Evolutionary conservation across 805 yeast species (phyloP), one percentile per base, ranked within the genome.

Genomic region (Yarrowia yakushimensis): DNA sequence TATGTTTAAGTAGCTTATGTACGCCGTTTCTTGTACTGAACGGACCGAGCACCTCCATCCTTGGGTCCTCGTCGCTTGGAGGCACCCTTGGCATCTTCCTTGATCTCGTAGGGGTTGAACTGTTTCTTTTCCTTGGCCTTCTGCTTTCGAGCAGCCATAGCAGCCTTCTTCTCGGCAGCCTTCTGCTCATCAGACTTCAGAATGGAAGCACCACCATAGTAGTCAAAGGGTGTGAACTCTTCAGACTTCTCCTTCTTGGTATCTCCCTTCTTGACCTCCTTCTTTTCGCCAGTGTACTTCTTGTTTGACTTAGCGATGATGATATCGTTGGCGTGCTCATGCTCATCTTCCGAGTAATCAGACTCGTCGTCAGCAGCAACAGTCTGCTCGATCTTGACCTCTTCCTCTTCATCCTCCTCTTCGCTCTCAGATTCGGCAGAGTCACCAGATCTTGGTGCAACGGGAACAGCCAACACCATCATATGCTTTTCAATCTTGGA

Each of bases 161-260:
- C 45, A 22, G 52, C 39, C 33, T 54, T 60, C 31, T 25, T 60
- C 33, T 59, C 52, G 18, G 27, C 31, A 17, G 61, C 33, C 45
- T 63, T 39, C 41, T 52, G 45, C 12, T 36, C 62, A 43, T 43
- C 46, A 11, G 63, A 23, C n/a, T 61, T 66, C 48, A 72, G 63
- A 6, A 71, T 69, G 1, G 66, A 48, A 9, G 62, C 55, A 0
- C 74, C 74, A 10, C 63, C 25, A 18, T 46, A 65, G 63, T 71
- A 73, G 55, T 73, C 75, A 37, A 67, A 66, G 7, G 67, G 66
- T 12, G 65, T 62, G 52, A 67, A 65, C 8, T 62, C 37, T 22
- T 46, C 61, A 8, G 27, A 41, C 31, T 63, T 37, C 15, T 52
- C 42, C 42, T 50, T 33, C 45, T 54, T 18, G 22, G 18, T 18